phyloP scores from a whole-genome alignment of 192 early-diverging fungal species.

The Nowakowskiella sp. region DNA sequence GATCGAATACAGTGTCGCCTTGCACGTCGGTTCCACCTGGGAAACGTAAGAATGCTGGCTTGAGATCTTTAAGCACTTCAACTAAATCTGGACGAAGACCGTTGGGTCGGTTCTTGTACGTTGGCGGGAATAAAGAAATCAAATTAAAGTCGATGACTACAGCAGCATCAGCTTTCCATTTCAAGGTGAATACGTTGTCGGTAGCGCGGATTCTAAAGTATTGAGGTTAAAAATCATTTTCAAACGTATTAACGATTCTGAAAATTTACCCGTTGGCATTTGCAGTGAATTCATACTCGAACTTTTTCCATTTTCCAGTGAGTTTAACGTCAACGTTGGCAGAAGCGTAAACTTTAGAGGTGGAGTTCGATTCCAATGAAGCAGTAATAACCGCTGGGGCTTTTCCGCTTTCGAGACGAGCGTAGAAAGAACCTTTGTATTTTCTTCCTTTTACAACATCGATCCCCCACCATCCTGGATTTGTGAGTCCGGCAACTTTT shows the following conservation, averaged over 20 bases:
- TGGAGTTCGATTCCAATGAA: too few relatives aligned
- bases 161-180: background rate
- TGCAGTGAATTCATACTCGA: constrained; percentile 3
- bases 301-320: background rate
- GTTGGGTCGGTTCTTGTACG: constrained; percentile 14
- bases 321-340: constrained; percentile 7
- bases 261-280: background rate
- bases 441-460: too few relatives aligned
- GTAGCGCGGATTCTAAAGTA: background rate
- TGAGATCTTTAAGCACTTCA: constrained; percentile 1
- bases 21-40: constrained; percentile 20
- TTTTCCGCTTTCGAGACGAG: too few relatives aligned
- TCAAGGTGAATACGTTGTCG: constrained; percentile 8
- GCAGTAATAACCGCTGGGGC: too few relatives aligned
- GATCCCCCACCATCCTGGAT: too few relatives aligned
- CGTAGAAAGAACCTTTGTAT: constrained; percentile 13
- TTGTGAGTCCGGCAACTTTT: too few relatives aligned
- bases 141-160: constrained; percentile 13
- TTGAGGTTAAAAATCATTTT: constrained; percentile 1
- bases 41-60: constrained; percentile 17
- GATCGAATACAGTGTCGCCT: background rate
- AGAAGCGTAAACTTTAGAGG: too few relatives aligned
- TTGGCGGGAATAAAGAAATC: constrained; percentile 13
- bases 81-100: constrained; percentile 12
- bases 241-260: constrained; percentile 2